These are phyloP conservation scores for Letharia columbiana DNA, from an alignment of 495 filamentous ascomycete species.

Conservation along the genomic window DNA sequence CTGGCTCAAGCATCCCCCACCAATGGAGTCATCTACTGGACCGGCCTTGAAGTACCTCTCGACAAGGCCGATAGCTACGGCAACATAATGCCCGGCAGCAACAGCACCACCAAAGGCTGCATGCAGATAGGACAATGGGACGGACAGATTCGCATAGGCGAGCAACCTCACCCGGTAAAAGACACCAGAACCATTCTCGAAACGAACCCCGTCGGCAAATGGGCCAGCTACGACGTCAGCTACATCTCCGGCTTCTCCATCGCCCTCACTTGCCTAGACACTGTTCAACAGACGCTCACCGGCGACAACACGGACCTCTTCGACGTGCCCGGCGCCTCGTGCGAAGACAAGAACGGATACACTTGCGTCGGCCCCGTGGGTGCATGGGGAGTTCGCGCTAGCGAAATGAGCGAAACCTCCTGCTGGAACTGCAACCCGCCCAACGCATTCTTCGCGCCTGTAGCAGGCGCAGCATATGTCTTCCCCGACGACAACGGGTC, in stretches of 20 bases:
- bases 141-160: neutral
- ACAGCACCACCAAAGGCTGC: constrained; percentile 1
- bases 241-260: neutral
- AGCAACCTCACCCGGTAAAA: neutral
- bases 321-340: neutral
- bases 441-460: neutral
- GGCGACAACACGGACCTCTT: neutral
- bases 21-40: constrained; percentile 4
- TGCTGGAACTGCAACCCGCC: constrained; percentile 4
- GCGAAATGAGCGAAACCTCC: neutral
- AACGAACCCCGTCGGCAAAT: neutral
- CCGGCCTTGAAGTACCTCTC: neutral
- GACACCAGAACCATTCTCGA: neutral
- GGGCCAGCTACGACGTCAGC: constrained; percentile 5
- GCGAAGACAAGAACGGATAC: neutral
- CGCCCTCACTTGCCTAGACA: neutral
- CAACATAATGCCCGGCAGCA: constrained; percentile 1
- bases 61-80: neutral
- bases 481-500: constrained; percentile 1
- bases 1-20: neutral
- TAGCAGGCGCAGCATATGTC: neutral
- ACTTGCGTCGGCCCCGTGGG: constrained; percentile 1
- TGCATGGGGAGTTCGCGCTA: neutral
- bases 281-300: neutral
- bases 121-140: neutral